Evolutionary conservation across 2,329 filamentous ascomycete genomes (phyloP).

Genomic region (Rugonectria rugulosa): DNA sequence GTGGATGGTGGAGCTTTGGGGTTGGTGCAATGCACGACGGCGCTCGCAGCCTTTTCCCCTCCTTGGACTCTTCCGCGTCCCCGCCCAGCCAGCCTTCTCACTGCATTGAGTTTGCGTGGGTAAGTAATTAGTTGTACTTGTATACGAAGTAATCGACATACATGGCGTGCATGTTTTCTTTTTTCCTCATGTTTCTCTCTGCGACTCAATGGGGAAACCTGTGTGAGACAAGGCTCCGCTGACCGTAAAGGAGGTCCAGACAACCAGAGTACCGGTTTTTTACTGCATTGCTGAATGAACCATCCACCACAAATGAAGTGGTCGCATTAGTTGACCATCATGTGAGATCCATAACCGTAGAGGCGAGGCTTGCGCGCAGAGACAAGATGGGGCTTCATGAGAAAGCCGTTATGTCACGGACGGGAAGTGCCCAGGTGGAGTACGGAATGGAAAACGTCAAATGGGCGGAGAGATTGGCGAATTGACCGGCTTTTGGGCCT

Average conservation of each 20-base stretch:
- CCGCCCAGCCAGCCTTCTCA: constrained; percentile 25
- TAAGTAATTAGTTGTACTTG: too few species aligned
- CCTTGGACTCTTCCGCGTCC: neutral
- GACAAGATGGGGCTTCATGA: constrained; percentile 28
- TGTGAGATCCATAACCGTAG: constrained; percentile 36
- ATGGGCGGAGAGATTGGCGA: constrained; percentile 30
- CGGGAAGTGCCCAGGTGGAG: constrained; percentile 22
- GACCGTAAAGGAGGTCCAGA: constrained; percentile 16
- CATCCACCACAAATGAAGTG: constrained; percentile 31
- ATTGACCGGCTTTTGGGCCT: constrained; percentile 19
- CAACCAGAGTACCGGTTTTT: constrained; percentile 21
- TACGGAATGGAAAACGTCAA: constrained; percentile 14
- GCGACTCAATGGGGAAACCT: constrained; percentile 22
- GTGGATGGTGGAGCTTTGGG: constrained; percentile 22
- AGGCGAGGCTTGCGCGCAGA: constrained; percentile 22
- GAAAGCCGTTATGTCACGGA: constrained; percentile 28
- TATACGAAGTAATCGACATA: neutral
- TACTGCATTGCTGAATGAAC: constrained; percentile 27
- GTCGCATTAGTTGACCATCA: constrained; percentile 39
- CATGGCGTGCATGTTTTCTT: neutral
- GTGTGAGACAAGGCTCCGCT: constrained; percentile 26
- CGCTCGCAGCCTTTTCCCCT: neutral
- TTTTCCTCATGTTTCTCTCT: constrained; percentile 6
- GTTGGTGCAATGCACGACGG: constrained; percentile 14
- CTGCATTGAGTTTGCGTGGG: constrained; percentile 12